Conservation (phyloP, 371 early-diverging fungal species). For the Scutellospora calospora region DNA sequence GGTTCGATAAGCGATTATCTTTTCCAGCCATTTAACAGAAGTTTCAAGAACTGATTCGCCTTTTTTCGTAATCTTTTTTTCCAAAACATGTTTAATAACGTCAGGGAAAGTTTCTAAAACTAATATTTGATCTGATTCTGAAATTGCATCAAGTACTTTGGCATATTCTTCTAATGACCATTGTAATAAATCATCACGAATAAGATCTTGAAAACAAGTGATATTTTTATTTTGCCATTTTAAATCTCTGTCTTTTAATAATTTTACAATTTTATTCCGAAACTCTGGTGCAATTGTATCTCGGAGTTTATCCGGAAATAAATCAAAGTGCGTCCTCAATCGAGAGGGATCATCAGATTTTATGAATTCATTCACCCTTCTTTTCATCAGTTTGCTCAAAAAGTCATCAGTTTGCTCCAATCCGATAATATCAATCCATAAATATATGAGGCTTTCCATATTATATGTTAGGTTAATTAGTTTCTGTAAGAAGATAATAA, state of each 20-base stretch:
- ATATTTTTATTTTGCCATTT: not conserved
- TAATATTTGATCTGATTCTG: not conserved
- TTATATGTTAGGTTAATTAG: not conserved
- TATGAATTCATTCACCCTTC: not conserved
- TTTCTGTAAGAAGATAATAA: not conserved
- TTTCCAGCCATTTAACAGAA: not conserved
- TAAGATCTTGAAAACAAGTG: not conserved
- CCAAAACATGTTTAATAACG: not conserved
- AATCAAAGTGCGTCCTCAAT: not conserved
- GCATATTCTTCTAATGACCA: not conserved
- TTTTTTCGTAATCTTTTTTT: not conserved
- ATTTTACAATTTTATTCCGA: not conserved
- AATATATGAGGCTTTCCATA: not conserved
- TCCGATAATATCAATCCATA: not conserved
- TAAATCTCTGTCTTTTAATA: not conserved
- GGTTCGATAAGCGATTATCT: not conserved
- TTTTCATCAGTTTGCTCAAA: not conserved
- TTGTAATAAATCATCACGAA: not conserved
- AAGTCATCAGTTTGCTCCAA: not conserved
- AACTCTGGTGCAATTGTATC: not conserved
- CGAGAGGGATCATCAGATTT: not conserved
- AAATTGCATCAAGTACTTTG: not conserved
- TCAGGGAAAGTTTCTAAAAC: not conserved
- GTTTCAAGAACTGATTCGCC: not conserved
- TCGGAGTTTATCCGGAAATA: not conserved